A percentile compares a stretch with the other conserved stretches of the same genome.
Evolutionary conservation across 768 basidiomycete species (phyloP).

Genomic region (Collybiopsis confluens): DNA sequence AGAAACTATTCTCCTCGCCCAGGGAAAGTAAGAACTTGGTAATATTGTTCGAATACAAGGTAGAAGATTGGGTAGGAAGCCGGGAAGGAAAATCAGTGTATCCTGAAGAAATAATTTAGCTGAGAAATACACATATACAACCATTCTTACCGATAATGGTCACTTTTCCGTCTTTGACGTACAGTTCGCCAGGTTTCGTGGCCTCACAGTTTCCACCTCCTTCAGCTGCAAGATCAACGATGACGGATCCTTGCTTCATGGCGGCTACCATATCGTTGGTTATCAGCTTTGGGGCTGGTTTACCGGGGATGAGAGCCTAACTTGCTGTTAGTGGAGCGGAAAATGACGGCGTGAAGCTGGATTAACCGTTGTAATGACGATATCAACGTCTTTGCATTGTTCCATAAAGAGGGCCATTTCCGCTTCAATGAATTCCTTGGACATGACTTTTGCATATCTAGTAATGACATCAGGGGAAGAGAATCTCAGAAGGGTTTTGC

Average conservation of each 20-base stretch:
- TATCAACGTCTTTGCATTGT: slow-evolving; percentile 87
- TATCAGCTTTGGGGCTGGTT: slow-evolving; percentile 82
- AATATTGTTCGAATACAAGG: slow-evolving; percentile 88
- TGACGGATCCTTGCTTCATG: slow-evolving; percentile 91
- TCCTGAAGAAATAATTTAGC: slow-evolving; percentile 35
- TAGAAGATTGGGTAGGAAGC: slow-evolving; percentile 84
- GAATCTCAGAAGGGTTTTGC: slow-evolving; percentile 41
- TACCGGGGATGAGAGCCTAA: slow-evolving; percentile 81
- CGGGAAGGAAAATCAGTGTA: slow-evolving; percentile 86
- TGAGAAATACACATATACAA: background rate
- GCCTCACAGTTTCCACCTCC: slow-evolving; percentile 88
- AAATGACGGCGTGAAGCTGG: background rate
- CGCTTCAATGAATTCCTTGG: slow-evolving; percentile 61
- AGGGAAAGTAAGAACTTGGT: slow-evolving; percentile 86
- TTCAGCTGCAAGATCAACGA: slow-evolving; percentile 85
- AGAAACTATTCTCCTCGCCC: slow-evolving; percentile 52
- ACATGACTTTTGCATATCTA: slow-evolving; percentile 45
- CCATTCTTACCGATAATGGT: slow-evolving; percentile 65
- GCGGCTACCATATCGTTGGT: slow-evolving; percentile 81
- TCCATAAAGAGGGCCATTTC: slow-evolving; percentile 80
- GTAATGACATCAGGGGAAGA: background rate
- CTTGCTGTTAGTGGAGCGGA: slow-evolving; percentile 7
- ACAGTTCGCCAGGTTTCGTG: slow-evolving; percentile 72
- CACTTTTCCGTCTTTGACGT: slow-evolving; percentile 69
- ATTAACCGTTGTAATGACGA: slow-evolving; percentile 77